Percentiles rank a stretch among this genome's conserved stretches.
These are phyloP conservation scores for Nigrospora oryzae DNA, from an alignment of 2,329 filamentous ascomycete species.

Conservation along the genomic window DNA sequence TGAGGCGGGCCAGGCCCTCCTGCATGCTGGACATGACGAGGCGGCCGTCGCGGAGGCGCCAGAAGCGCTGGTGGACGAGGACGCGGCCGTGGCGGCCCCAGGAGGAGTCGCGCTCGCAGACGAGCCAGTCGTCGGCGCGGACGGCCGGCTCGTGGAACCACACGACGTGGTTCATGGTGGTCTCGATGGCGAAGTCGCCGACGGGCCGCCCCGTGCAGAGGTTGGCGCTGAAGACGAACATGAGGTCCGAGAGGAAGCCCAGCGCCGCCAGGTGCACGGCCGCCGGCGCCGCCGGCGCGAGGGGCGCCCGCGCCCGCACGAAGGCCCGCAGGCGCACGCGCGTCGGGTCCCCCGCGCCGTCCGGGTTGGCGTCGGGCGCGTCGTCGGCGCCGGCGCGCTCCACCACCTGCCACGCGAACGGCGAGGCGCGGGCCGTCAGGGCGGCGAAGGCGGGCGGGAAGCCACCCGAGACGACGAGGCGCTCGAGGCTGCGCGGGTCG, in stretches of 20 bases:
- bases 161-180: slow-evolving; percentile 6
- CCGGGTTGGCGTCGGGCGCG: neutral
- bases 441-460: neutral
- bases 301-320: neutral
- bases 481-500: neutral
- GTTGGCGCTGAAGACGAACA: slow-evolving; percentile 4
- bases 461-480: neutral
- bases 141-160: slow-evolving; percentile 8
- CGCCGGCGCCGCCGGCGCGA: neutral
- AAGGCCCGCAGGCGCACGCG: slow-evolving; percentile 2
- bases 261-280: slow-evolving; percentile 2
- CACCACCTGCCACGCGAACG: slow-evolving; percentile 2
- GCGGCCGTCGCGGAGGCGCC: slow-evolving; percentile 4
- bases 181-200: slow-evolving; percentile 1
- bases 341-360: neutral
- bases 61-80: slow-evolving; percentile 6
- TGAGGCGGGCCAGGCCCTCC: slow-evolving; percentile 8
- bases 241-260: slow-evolving; percentile 3
- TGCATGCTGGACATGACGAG: slow-evolving; percentile 6
- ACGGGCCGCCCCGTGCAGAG: slow-evolving; percentile 2
- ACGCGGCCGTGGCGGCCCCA: slow-evolving; percentile 9
- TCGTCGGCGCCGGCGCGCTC: neutral
- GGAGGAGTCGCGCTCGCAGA: slow-evolving; percentile 5
- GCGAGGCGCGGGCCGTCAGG: neutral
- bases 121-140: slow-evolving; percentile 7